Percentiles rank a stretch among this genome's conserved stretches.
These are phyloP conservation scores for Alternaria arborescens DNA, from an alignment of 2,329 filamentous ascomycete species.

Conservation along the genomic window DNA sequence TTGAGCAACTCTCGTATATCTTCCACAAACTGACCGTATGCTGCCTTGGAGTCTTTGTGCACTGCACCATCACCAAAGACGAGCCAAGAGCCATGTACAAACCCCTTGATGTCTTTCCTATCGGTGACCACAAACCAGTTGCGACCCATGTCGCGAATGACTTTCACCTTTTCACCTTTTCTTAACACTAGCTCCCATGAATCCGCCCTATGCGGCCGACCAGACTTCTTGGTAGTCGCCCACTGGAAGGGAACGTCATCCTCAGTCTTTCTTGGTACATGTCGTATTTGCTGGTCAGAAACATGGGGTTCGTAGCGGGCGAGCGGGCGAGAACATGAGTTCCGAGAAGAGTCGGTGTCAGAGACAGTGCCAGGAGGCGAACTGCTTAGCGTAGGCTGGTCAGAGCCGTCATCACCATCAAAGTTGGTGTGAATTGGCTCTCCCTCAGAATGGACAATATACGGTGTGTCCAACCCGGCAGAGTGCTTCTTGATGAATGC, in stretches of 20 bases:
- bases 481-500: constrained; percentile 38
- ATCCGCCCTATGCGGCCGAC: constrained; percentile 34
- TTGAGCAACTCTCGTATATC: constrained; percentile 28
- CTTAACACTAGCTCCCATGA: constrained; percentile 36
- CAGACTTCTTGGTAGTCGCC: constrained; percentile 32
- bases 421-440: constrained; percentile 26
- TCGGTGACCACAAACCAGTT: constrained; percentile 36
- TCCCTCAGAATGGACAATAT: constrained; percentile 29
- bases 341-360: background rate
- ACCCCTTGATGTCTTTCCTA: constrained; percentile 27
- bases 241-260: constrained; percentile 17
- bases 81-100: constrained; percentile 37
- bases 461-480: constrained; percentile 19
- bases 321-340: background rate
- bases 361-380: background rate
- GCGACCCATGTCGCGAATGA: constrained; percentile 33
- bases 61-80: constrained; percentile 26
- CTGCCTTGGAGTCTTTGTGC: constrained; percentile 21
- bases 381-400: background rate
- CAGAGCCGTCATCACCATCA: background rate
- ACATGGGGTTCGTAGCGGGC: background rate
- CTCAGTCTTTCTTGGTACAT: constrained; percentile 2
- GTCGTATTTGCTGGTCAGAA: constrained; percentile 9
- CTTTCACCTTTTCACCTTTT: constrained; percentile 35
- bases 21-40: constrained; percentile 28